Evolutionary conservation across 352 stramenopile genomes (phyloP).

Genomic region (Ochromonadaceae sp.): DNA sequence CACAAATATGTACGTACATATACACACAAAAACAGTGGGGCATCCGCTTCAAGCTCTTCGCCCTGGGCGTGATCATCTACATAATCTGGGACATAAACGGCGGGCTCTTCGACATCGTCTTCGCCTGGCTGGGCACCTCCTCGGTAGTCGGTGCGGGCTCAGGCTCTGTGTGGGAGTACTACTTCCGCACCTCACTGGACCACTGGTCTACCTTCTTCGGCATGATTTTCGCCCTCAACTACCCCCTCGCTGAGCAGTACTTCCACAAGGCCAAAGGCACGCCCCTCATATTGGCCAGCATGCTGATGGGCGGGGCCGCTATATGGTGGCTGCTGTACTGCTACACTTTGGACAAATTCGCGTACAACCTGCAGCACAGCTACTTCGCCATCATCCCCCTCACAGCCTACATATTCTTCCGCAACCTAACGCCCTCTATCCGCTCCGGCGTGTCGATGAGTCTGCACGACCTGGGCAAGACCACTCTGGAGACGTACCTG

Average conservation of each 20-base stretch:
- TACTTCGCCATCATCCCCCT: conserved; percentile 65
- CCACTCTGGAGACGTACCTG: conserved; percentile 71
- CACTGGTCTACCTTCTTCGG: conserved; percentile 64
- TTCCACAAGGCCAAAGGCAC: conserved; percentile 48
- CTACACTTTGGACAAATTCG: conserved; percentile 44
- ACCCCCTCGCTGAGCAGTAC: conserved; percentile 50
- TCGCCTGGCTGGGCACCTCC: conserved; percentile 40
- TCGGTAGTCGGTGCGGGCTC: conserved; percentile 42
- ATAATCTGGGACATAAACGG: conserved; percentile 52
- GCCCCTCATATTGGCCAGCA: conserved; percentile 15
- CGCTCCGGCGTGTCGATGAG: conserved; percentile 25
- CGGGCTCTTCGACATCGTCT: conserved; percentile 44
- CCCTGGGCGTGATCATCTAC: conserved; percentile 47
- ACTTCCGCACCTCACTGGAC: conserved; percentile 62
- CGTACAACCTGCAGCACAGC: conserved; percentile 62
- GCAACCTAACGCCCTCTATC: conserved; percentile 53
- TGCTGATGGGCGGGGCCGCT: conserved; percentile 35
- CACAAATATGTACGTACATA: no score
- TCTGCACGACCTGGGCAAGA: conserved; percentile 61
- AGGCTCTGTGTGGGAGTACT: conserved; percentile 64
- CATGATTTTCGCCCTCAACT: conserved; percentile 71
- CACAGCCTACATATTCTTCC: conserved; percentile 58
- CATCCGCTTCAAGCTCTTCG: conserved; percentile 38
- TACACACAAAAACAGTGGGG: no score
- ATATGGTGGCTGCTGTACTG: conserved; percentile 42